Conservation (phyloP, 768 basidiomycete genomes). For the Rhodocollybia butyracea region DNA sequence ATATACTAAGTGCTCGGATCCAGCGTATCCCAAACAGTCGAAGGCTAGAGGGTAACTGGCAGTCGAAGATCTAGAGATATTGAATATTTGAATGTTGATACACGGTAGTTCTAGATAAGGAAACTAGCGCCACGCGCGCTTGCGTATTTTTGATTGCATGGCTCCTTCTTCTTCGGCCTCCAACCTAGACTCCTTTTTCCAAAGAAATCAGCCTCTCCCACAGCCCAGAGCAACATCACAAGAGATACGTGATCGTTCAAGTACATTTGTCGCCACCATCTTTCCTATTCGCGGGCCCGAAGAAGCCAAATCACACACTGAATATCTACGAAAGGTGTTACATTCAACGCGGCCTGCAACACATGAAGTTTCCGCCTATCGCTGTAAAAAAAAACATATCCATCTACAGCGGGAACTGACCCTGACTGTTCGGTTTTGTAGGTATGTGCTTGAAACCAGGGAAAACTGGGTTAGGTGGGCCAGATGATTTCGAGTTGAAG, state of each 20-base stretch:
- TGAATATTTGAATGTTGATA: too few species aligned
- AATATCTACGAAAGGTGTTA: slow-evolving; percentile 42
- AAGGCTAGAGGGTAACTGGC: slow-evolving; percentile 33
- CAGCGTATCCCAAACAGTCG: slow-evolving; percentile 42
- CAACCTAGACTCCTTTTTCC: slow-evolving; percentile 4
- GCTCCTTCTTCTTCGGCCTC: background rate
- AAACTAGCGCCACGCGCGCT: too few species aligned
- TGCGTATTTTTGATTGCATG: too few species aligned
- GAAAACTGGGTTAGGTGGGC: slow-evolving; percentile 60
- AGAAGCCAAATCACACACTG: slow-evolving; percentile 35
- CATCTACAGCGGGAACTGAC: too few species aligned
- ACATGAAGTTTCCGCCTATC: slow-evolving; percentile 77
- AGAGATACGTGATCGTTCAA: slow-evolving; percentile 74
- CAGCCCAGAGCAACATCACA: slow-evolving; percentile 41
- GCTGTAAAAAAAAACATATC: slow-evolving; percentile 73
- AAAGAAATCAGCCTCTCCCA: background rate
- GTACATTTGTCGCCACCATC: slow-evolving; percentile 65
- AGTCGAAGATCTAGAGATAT: slow-evolving; percentile 34
- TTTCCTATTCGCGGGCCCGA: slow-evolving; percentile 43
- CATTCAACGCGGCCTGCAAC: slow-evolving; percentile 58
- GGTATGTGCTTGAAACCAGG: slow-evolving; percentile 69
- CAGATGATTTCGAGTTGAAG: slow-evolving; percentile 72
- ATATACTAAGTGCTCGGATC: slow-evolving; percentile 27
- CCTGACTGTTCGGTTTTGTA: too few species aligned
- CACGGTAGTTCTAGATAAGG: too few species aligned